Conservation (phyloP, 179 eudicot genomes). For the Drosera spatulata region DNA sequence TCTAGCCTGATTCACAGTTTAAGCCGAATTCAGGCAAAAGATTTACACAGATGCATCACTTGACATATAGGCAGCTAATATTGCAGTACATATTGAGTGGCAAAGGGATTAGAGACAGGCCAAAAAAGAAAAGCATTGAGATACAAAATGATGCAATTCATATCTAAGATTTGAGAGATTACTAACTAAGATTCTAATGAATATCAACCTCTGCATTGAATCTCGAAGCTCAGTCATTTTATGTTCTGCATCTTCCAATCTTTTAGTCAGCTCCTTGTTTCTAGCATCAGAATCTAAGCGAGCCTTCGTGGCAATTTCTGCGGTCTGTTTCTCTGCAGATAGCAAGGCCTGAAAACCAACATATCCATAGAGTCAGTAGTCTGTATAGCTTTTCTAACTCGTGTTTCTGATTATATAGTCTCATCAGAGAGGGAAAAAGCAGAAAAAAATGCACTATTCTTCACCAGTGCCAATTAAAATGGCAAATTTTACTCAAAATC, state of each 20-base stretch:
- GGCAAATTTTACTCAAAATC: background rate
- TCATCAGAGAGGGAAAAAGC: too few relatives aligned
- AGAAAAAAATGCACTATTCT: too few relatives aligned
- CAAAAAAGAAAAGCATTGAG: too few relatives aligned
- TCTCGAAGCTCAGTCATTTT: conserved; percentile 71
- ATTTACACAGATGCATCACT: background rate
- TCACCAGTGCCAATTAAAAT: too few relatives aligned
- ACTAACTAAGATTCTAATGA: background rate
- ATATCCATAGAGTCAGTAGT: conserved; percentile 6
- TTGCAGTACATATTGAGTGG: too few relatives aligned
- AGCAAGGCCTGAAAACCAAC: conserved; percentile 37
- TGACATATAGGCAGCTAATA: background rate
- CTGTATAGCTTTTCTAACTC: background rate
- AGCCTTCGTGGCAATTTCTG: conserved; percentile 63
- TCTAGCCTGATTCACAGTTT: conserved; percentile 52
- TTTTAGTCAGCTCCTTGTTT: conserved; percentile 54
- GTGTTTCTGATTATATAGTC: too few relatives aligned
- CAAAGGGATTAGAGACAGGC: too few relatives aligned
- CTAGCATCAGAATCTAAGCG: conserved; percentile 45
- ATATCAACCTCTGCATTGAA: conserved; percentile 70
- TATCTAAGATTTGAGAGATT: too few relatives aligned
- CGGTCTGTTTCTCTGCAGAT: conserved; percentile 43
- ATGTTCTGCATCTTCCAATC: conserved; percentile 68
- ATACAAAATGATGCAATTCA: too few relatives aligned
- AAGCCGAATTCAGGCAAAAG: background rate